Percentiles rank a stretch among this genome's conserved stretches.
Evolutionary conservation across 169 alveolate species (phyloP).

Genomic region (Plasmodium gonderi): DNA sequence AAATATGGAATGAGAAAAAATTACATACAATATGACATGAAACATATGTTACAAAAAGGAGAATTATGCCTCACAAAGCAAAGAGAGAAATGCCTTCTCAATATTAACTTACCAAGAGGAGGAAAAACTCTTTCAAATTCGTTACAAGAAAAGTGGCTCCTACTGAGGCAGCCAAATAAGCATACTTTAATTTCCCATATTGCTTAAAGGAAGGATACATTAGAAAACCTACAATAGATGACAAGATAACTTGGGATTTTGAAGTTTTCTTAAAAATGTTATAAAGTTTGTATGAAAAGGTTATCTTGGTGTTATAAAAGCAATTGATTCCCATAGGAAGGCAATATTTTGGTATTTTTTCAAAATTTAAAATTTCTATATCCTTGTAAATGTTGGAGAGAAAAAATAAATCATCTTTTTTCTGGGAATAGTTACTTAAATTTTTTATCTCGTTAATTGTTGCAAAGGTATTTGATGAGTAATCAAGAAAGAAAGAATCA

Average conservation of each 20-base stretch:
- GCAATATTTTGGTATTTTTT: conserved; percentile 54
- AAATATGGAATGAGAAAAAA: background rate
- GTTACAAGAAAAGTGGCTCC: conserved; percentile 2
- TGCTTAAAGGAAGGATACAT: conserved; percentile 50
- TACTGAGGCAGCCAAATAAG: conserved; percentile 3
- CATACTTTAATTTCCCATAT: conserved; percentile 38
- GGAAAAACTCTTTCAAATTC: conserved; percentile 29
- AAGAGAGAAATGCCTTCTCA: no score
- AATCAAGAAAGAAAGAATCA: conserved; percentile 54
- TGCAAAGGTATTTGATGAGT: conserved; percentile 51
- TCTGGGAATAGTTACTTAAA: conserved; percentile 60
- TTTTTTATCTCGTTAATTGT: conserved; percentile 48
- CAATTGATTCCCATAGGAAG: conserved; percentile 51
- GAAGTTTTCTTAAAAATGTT: conserved; percentile 21
- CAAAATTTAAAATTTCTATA: conserved; percentile 57
- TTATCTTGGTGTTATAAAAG: conserved; percentile 26
- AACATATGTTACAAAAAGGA: background rate
- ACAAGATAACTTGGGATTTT: conserved; percentile 26
- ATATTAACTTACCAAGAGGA: conserved; percentile 11
- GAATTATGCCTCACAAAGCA: no score
- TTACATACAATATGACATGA: background rate
- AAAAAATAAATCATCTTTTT: conserved; percentile 34
- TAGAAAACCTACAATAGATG: background rate
- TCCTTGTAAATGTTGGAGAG: conserved; percentile 63
- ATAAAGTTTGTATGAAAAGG: conserved; percentile 33